Conservation (phyloP, 2,329 filamentous ascomycete species). For the Fusarium bactridioides region DNA sequence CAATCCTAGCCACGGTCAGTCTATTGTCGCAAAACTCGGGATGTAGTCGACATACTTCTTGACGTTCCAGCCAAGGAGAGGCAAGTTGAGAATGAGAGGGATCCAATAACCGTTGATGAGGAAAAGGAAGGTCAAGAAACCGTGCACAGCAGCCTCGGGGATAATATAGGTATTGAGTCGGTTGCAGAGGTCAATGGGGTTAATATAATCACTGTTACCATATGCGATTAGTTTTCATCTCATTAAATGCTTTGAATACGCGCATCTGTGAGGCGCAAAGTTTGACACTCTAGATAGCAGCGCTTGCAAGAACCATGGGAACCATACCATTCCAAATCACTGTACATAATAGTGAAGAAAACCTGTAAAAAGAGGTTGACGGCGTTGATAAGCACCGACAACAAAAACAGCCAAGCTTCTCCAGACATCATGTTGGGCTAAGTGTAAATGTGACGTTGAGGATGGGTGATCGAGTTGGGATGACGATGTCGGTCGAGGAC, state of each 20-base stretch:
- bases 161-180: slow-evolving; percentile 99
- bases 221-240: slow-evolving; percentile 26
- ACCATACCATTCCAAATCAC: slow-evolving; percentile 95
- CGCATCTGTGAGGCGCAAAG: slow-evolving; percentile 26
- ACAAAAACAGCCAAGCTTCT: slow-evolving; percentile 97
- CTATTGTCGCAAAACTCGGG: neutral
- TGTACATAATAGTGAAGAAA: slow-evolving; percentile 99
- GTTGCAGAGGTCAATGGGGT: slow-evolving; percentile 99
- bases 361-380: slow-evolving; percentile 99
- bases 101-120: slow-evolving; percentile 99
- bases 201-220: slow-evolving; percentile 89
- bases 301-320: slow-evolving; percentile 34
- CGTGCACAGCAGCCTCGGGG: slow-evolving; percentile 96
- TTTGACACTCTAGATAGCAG: slow-evolving; percentile 16
- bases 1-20: slow-evolving; percentile 69
- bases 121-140: slow-evolving; percentile 94
- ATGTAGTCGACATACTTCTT: slow-evolving; percentile 82
- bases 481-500: slow-evolving; percentile 32
- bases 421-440: slow-evolving; percentile 75
- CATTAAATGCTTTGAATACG: slow-evolving; percentile 2
- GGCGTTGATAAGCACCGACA: slow-evolving; percentile 98
- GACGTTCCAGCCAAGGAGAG: slow-evolving; percentile 89
- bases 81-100: slow-evolving; percentile 88
- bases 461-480: slow-evolving; percentile 14
- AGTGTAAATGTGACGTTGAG: slow-evolving; percentile 22